Conservation (phyloP, 139 green algal genomes). For the Micractinium sp. region DNA sequence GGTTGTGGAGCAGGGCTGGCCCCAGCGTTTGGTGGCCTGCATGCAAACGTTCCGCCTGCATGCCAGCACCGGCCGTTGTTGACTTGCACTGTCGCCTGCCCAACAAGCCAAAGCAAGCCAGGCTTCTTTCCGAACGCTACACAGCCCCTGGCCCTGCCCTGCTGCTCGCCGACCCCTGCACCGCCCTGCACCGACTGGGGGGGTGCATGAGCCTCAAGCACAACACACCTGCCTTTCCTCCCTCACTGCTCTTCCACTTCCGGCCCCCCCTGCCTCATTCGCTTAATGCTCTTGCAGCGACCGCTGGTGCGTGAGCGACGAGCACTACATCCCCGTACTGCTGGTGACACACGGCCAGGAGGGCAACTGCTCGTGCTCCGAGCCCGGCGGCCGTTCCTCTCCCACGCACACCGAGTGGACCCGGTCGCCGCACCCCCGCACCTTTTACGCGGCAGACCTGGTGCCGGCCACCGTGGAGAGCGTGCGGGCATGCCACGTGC, state of each 20-base stretch:
- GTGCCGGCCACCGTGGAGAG: no score
- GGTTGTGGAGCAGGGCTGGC: no score
- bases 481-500: neutral
- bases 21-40: no score
- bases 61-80: no score
- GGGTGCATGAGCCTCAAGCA: no score
- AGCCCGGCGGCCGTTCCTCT: no score
- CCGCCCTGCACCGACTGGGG: neutral
- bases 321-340: slow-evolving; percentile 11
- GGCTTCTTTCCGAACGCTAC: no score
- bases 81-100: no score
- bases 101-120: no score
- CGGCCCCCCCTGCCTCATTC: neutral
- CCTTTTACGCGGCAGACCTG: neutral
- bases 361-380: slow-evolving; percentile 1
- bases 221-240: neutral
- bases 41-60: no score
- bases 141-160: neutral
- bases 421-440: neutral
- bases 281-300: neutral
- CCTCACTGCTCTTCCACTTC: neutral
- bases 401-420: neutral
- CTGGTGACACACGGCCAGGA: neutral
- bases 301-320: slow-evolving; percentile 28
- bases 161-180: neutral